These are phyloP conservation scores for Lipomyces anomalus DNA, from an alignment of 805 yeast genomes.

Conservation along the genomic window DNA sequence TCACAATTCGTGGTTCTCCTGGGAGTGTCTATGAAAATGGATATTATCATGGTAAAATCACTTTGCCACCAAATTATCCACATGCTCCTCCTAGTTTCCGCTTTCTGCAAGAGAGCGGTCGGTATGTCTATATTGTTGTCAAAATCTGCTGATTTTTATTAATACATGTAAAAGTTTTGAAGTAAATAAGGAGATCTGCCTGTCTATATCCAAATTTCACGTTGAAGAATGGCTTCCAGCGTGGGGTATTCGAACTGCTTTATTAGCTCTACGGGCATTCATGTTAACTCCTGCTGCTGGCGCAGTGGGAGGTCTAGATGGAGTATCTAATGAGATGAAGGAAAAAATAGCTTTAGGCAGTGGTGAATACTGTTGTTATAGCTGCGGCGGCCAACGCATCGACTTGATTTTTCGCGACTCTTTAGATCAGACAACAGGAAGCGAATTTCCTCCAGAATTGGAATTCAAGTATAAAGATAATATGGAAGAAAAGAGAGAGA, in stretches of 20 bases:
- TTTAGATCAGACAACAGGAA: too few relatives aligned
- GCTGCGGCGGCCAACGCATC: conserved; percentile 7
- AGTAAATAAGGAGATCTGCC: conserved; percentile 19
- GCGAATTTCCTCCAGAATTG: too few relatives aligned
- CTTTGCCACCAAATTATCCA: conserved; percentile 81
- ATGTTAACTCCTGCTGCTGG: conserved; percentile 21
- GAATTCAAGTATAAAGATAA: too few relatives aligned
- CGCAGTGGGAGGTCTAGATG: conserved; percentile 20
- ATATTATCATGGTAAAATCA: conserved; percentile 81
- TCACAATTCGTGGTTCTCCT: conserved; percentile 86
- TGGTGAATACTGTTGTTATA: conserved; percentile 3
- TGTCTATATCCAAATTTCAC: conserved; percentile 22
- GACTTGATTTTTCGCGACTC: too few relatives aligned
- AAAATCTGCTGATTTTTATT: background rate
- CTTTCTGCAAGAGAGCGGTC: conserved; percentile 25
- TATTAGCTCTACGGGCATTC: conserved; percentile 18
- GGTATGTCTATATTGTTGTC: background rate
- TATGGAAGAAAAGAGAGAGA: too few relatives aligned
- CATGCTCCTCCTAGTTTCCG: conserved; percentile 65
- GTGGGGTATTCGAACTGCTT: conserved; percentile 23
- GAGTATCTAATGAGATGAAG: conserved; percentile 16
- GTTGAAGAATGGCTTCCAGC: conserved; percentile 24
- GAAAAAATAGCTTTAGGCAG: conserved; percentile 15
- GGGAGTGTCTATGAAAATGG: conserved; percentile 82
- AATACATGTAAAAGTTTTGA: conserved; percentile 8